A percentile compares a stretch with the other conserved stretches of the same genome.
phyloP scores from a whole-genome alignment of 169 alveolate genomes.

The Plasmodium knowlesi region DNA sequence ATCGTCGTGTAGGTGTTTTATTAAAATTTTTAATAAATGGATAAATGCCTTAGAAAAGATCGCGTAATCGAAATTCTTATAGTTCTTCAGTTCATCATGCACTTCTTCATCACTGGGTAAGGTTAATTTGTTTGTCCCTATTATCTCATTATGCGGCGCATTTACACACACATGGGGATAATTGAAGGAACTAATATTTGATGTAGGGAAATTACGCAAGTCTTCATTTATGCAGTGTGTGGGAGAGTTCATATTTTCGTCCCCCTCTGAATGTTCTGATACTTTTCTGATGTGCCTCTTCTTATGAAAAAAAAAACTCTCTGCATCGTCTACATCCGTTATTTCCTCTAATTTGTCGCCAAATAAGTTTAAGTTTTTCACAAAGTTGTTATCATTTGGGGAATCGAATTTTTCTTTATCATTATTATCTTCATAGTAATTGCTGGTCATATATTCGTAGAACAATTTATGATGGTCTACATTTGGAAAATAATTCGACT shows the following conservation, averaged over 20 bases:
- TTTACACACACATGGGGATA: neutral
- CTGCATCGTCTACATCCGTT: neutral
- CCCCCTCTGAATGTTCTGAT: neutral
- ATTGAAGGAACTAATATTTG: neutral
- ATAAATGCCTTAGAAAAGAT: constrained; percentile 15
- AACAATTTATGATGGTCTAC: constrained; percentile 21
- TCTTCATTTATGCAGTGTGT: neutral
- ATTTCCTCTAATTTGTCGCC: constrained; percentile 26
- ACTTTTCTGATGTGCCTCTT: neutral
- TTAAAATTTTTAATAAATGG: constrained; percentile 24
- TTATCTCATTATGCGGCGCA: neutral
- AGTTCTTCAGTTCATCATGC: neutral
- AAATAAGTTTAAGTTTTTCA: constrained; percentile 35
- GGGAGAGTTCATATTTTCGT: neutral
- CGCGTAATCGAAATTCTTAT: neutral
- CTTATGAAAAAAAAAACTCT: neutral
- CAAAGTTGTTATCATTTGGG: neutral
- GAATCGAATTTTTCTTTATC: neutral
- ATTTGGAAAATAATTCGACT: neutral
- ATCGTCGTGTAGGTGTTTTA: constrained; percentile 74
- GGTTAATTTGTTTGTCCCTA: neutral
- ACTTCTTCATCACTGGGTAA: neutral
- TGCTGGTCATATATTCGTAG: constrained; percentile 57
- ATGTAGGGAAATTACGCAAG: neutral
- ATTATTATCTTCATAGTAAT: neutral